Evolutionary conservation across 1,139 yeast species (phyloP).

Genomic region (Pneumocystis sp.): DNA sequence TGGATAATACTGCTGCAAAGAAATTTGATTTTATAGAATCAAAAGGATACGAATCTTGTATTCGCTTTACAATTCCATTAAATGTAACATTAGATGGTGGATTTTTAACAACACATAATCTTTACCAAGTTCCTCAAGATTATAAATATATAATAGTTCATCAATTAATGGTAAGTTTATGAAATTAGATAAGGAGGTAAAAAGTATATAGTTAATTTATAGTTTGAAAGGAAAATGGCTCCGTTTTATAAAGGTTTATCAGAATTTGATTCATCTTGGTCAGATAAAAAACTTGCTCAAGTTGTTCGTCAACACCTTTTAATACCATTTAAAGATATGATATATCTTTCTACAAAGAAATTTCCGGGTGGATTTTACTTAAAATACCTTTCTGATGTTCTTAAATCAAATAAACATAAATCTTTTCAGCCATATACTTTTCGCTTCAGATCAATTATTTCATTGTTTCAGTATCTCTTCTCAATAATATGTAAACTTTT

Average conservation of each 20-base stretch:
- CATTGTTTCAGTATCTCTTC: conserved; percentile 1
- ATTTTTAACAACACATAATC: not conserved
- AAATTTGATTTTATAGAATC: not conserved
- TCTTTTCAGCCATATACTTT: not conserved
- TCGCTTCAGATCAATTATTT: conserved; percentile 12
- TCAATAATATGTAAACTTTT: conserved; percentile 7
- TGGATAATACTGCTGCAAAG: not conserved
- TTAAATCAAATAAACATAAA: not conserved
- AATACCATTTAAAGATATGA: not conserved
- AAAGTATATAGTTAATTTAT: not conserved
- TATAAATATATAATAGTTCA: not conserved
- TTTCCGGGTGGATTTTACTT: not conserved
- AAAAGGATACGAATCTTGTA: not conserved
- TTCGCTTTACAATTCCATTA: not conserved
- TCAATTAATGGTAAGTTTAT: not conserved
- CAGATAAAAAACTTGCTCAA: conserved; percentile 49
- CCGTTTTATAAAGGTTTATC: conserved; percentile 86
- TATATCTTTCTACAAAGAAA: not conserved
- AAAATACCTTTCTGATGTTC: not conserved
- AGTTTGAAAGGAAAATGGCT: conserved; percentile 50
- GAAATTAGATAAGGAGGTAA: too few species aligned
- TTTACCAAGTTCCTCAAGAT: not conserved
- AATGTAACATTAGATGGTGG: not conserved
- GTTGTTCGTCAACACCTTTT: conserved; percentile 25
- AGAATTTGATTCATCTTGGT: conserved; percentile 64